phyloP scores from a whole-genome alignment of 2,329 filamentous ascomycete genomes.

The Pezicula carpinea region DNA sequence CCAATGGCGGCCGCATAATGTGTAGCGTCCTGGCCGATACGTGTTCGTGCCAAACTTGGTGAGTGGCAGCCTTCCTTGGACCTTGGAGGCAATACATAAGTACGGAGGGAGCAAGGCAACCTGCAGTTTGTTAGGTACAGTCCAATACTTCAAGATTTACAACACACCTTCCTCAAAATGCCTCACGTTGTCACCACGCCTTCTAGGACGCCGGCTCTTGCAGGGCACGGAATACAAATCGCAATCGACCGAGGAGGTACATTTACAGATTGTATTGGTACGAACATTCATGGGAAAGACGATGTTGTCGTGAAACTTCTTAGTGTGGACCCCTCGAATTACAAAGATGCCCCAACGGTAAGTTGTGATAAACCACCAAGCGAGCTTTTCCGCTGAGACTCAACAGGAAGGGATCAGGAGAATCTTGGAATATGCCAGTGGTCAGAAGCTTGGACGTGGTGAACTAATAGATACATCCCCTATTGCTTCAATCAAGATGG shows the following conservation, averaged over 20 bases:
- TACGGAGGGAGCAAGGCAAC: too few species aligned
- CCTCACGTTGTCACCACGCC: not conserved
- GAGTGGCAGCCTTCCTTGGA: too few species aligned
- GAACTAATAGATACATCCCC: constrained; percentile 56
- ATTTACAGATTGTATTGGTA: not conserved
- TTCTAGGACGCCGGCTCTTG: not conserved
- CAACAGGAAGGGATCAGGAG: constrained; percentile 63
- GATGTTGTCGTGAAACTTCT: constrained; percentile 70
- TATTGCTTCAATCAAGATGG: constrained; percentile 64
- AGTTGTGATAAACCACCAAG: constrained; percentile 63
- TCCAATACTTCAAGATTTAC: too few species aligned
- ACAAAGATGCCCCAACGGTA: constrained; percentile 57
- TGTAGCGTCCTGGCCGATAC: too few species aligned
- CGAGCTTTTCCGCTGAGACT: constrained; percentile 50
- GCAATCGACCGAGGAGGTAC: not conserved
- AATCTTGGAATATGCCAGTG: constrained; percentile 54
- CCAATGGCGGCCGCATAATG: too few species aligned
- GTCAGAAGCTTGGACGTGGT: constrained; percentile 55
- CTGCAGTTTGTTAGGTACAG: too few species aligned
- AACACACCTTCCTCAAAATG: not conserved
- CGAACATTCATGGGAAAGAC: constrained; percentile 52
- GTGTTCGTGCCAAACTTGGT: too few species aligned
- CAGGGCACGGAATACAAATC: not conserved
- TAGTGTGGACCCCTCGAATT: constrained; percentile 65
- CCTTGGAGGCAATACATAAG: too few species aligned